Percentiles rank a stretch among this genome's conserved stretches.
Conservation (phyloP, 2,329 filamentous ascomycete species). For the Eutypella sp. region DNA sequence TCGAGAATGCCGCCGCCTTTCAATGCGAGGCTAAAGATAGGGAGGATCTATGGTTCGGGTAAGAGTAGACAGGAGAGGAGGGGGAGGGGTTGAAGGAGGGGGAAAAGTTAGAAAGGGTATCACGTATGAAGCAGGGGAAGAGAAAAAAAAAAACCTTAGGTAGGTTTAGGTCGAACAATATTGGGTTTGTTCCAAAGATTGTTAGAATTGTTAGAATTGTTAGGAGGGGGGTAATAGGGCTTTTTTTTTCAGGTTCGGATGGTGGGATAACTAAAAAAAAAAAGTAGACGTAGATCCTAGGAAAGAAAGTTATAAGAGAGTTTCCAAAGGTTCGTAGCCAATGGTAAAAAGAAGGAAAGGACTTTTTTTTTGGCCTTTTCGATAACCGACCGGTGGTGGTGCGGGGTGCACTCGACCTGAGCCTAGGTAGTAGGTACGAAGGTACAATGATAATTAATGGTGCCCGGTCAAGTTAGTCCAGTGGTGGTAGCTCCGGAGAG, state of each 20-base stretch:
- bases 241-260: too few relatives aligned
- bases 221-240: too few relatives aligned
- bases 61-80: background rate
- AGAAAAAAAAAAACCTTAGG: too few relatives aligned
- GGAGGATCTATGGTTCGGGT: background rate
- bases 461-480: too few relatives aligned
- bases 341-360: conserved; percentile 17
- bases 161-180: too few relatives aligned
- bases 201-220: too few relatives aligned
- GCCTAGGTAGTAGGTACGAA: too few relatives aligned
- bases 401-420: conserved; percentile 19
- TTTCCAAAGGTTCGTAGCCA: conserved; percentile 12
- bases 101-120: background rate
- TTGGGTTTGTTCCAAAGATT: too few relatives aligned
- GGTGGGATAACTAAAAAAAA: conserved; percentile 2
- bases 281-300: too few relatives aligned
- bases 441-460: too few relatives aligned
- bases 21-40: background rate
- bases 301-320: conserved; percentile 6
- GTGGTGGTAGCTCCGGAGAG: too few relatives aligned
- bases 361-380: conserved; percentile 9
- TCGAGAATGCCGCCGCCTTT: background rate
- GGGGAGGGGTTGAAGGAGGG: background rate
- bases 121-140: background rate
- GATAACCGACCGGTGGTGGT: conserved; percentile 17